A percentile compares a stretch with the other conserved stretches of the same genome.
These are phyloP conservation scores for Basipetospora sp. DNA, from an alignment of 2,329 filamentous ascomycete genomes.

Conservation along the genomic window DNA sequence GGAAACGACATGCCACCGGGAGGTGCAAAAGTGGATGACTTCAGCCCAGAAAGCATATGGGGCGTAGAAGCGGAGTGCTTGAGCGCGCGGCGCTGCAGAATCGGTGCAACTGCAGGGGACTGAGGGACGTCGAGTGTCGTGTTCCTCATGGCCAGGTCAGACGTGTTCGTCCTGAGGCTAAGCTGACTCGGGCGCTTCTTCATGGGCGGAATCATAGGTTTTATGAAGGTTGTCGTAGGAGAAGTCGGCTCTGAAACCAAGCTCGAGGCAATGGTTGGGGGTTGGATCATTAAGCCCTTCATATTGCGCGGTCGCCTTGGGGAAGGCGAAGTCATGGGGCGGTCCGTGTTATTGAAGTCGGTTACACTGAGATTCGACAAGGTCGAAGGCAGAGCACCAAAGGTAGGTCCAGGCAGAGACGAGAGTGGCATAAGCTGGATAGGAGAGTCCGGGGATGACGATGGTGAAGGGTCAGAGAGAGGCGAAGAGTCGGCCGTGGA, in stretches of 20 bases:
- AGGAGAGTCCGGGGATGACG: slow-evolving; percentile 82
- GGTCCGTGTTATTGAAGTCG: slow-evolving; percentile 27
- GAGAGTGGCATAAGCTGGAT: slow-evolving; percentile 57
- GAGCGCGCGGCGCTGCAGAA: slow-evolving; percentile 45
- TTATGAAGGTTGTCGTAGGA: slow-evolving; percentile 66
- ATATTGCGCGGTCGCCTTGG: slow-evolving; percentile 65
- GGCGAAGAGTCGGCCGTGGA: slow-evolving; percentile 87
- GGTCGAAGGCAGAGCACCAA: slow-evolving; percentile 29
- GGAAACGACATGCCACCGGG: slow-evolving; percentile 50
- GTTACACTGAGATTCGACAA: slow-evolving; percentile 25
- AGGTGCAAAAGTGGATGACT: slow-evolving; percentile 46
- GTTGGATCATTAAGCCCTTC: slow-evolving; percentile 70
- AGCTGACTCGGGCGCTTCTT: slow-evolving; percentile 65
- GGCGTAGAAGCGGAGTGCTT: slow-evolving; percentile 56
- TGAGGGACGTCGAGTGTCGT: slow-evolving; percentile 38
- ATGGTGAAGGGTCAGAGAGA: slow-evolving; percentile 78
- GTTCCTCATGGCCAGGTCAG: slow-evolving; percentile 35
- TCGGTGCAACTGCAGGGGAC: slow-evolving; percentile 41
- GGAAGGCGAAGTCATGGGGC: slow-evolving; percentile 53
- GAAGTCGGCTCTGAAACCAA: slow-evolving; percentile 37
- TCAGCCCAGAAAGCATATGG: slow-evolving; percentile 46
- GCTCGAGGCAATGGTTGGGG: slow-evolving; percentile 32
- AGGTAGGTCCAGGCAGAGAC: slow-evolving; percentile 49
- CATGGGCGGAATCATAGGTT: slow-evolving; percentile 56
- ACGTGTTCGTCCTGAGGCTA: slow-evolving; percentile 57